Evolutionary conservation across 2,329 filamentous ascomycete genomes (phyloP), one percentile per base, ranked within the genome.

Genomic region (Macrophomina phaseolina): DNA sequence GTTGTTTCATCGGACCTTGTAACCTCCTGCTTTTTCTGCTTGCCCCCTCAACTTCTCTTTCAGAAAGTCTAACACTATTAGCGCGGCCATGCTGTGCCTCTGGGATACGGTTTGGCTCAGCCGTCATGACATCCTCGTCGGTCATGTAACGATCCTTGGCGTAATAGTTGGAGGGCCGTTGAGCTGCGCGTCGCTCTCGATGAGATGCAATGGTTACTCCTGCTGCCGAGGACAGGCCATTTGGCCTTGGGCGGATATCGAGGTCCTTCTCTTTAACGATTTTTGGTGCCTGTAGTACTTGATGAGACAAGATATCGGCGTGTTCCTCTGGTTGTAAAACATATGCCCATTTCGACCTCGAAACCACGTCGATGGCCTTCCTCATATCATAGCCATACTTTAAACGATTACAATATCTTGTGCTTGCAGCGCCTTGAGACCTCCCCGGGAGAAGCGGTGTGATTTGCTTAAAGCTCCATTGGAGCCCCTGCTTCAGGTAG

Each of bases 401-500:
- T 2, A 68, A 42, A 2, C 30, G 62, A 7, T 67, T 68, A 38
- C 48, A 76, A 38, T 77, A 79, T 2, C 70, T 69, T 12, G 68
- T 73, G 45, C 77, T 73, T 0, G 78, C 66, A 8, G 69, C 68
- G 4, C 48, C 23, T 12, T 71, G 71, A 9, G 64, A 73, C 3
- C 81, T 73, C 11, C 71, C 67, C 1, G 76, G 72, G 56, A 81
- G 78, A 34, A 78, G 71, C 5, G 67, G 45, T 0, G 72, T 71
- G 8, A 83, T 80, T 1, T 77, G 69, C 2, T 70, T 64, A 80
- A 80, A 83, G 8, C 67, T 67, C 3, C 74, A 67, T 6, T 71
- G 69, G 42, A 80, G 76, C 0, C 79, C 77, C 64, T 82, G 80
- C 56, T 79, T 82, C 4, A 83, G 64, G 42, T 77, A 77, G 5